A percentile compares a stretch with the other conserved stretches of the same genome.
Evolutionary conservation across 164 flowering plant genomes (phyloP).

Genomic region (Santalum album): DNA sequence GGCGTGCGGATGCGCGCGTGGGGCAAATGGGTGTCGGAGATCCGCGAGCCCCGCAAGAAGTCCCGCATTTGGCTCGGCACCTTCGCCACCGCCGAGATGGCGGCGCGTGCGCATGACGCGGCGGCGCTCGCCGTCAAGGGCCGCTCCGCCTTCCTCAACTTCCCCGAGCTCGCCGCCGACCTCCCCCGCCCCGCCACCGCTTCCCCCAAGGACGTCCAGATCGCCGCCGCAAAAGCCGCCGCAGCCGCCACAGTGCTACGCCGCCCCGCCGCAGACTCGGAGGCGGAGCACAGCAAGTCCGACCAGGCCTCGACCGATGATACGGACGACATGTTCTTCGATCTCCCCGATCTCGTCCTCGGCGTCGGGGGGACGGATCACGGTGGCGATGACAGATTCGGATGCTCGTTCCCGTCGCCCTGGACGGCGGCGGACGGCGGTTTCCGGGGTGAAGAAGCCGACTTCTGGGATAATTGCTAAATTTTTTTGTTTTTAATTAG

Average conservation of each 20-base stretch:
- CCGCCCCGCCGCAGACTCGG: neutral
- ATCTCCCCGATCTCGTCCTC: slow-evolving; percentile 10
- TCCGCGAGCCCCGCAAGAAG: slow-evolving; percentile 47
- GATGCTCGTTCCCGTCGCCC: neutral
- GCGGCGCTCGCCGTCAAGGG: slow-evolving; percentile 46
- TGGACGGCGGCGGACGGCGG: neutral
- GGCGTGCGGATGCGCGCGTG: slow-evolving; percentile 53
- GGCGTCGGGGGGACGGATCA: neutral
- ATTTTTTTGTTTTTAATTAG: neutral
- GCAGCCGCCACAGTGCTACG: slow-evolving; percentile 11
- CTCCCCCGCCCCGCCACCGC: slow-evolving; percentile 35
- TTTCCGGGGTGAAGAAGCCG: neutral
- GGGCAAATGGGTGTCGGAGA: slow-evolving; percentile 65
- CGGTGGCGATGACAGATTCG: neutral
- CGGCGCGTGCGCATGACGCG: slow-evolving; percentile 51
- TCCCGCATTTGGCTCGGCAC: slow-evolving; percentile 56
- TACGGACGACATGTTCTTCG: slow-evolving; percentile 9
- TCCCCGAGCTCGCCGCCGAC: slow-evolving; percentile 32
- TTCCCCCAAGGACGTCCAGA: slow-evolving; percentile 36
- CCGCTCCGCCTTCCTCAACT: slow-evolving; percentile 31
- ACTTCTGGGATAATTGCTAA: neutral
- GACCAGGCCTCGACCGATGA: neutral
- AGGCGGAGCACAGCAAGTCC: slow-evolving; percentile 6
- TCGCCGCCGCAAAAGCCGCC: slow-evolving; percentile 48
- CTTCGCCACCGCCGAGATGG: slow-evolving; percentile 45